Percentiles rank a stretch among this genome's conserved stretches.
Conservation (phyloP, 148 eudicot genomes). For the Cornus kousa region DNA sequence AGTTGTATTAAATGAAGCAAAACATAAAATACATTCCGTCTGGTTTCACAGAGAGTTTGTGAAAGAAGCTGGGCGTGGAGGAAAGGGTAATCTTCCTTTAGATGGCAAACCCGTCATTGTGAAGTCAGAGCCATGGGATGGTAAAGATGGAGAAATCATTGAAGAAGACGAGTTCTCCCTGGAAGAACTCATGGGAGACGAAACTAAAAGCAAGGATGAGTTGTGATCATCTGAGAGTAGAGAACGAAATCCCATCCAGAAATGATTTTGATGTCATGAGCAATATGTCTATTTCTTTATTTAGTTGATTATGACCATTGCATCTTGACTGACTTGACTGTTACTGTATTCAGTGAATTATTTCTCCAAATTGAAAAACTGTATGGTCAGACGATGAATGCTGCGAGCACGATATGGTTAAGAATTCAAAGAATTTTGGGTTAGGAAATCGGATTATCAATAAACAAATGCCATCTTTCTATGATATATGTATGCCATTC, state of each 20-base stretch:
- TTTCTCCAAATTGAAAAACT: not conserved
- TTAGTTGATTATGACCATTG: not conserved
- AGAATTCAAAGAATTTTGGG: too few species aligned
- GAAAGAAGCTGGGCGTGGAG: slow-evolving; percentile 85
- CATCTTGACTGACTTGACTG: not conserved
- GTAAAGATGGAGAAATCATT: slow-evolving; percentile 84
- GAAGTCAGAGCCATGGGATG: slow-evolving; percentile 80
- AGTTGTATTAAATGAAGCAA: not conserved
- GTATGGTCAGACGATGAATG: too few species aligned
- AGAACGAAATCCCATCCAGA: not conserved
- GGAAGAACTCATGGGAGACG: slow-evolving; percentile 92
- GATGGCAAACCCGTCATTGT: slow-evolving; percentile 48
- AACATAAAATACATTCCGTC: not conserved
- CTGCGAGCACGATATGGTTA: too few species aligned
- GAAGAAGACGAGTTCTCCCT: slow-evolving; percentile 99
- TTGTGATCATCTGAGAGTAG: slow-evolving; percentile 21
- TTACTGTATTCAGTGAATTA: not conserved
- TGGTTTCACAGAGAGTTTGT: slow-evolving; percentile 73
- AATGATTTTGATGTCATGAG: slow-evolving; percentile 16
- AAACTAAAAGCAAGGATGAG: slow-evolving; percentile 50
- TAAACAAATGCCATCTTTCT: too few species aligned
- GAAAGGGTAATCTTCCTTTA: slow-evolving; percentile 82
- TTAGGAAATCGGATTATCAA: too few species aligned
- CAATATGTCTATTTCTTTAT: not conserved
- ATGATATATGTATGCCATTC: too few species aligned